Conservation (phyloP, 2,329 filamentous ascomycete genomes). For the Macrophomina pseudophaseolina region DNA sequence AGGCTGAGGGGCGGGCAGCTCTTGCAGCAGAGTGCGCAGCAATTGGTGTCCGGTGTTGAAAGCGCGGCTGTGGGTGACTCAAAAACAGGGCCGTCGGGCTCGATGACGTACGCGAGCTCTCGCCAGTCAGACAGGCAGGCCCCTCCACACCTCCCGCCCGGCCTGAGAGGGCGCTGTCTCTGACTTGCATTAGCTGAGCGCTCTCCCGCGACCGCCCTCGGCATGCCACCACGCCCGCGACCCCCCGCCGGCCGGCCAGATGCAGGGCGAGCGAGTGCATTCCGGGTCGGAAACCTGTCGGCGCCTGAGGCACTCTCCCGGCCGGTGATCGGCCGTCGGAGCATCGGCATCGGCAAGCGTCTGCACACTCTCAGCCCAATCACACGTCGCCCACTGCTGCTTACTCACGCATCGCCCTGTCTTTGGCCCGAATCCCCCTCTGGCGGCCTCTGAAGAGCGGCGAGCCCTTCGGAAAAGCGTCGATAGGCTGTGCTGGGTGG, state of each 20-base stretch:
- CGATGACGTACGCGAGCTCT: conserved; percentile 9
- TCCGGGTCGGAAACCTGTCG: not conserved
- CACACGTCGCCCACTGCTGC: not conserved
- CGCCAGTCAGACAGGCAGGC: too few relatives aligned
- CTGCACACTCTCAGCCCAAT: not conserved
- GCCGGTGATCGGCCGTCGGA: not conserved
- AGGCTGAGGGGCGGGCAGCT: not conserved
- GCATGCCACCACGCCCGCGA: conserved; percentile 7
- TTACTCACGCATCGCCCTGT: conserved; percentile 18
- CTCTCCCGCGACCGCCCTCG: conserved; percentile 7
- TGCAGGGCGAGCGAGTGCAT: not conserved
- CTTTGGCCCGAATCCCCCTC: conserved; percentile 11
- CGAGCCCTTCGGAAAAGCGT: conserved; percentile 17
- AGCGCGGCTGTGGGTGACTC: not conserved
- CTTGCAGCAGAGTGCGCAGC: not conserved
- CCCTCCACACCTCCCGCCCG: too few relatives aligned
- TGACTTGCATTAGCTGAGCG: conserved; percentile 6
- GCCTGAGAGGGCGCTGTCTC: not conserved
- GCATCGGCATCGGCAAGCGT: conserved; percentile 3
- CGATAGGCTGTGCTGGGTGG: conserved; percentile 10
- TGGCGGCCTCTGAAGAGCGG: conserved; percentile 15
- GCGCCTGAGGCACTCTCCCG: not conserved
- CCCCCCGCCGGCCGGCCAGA: not conserved
- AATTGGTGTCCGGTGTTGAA: conserved; percentile 19
- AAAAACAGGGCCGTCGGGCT: conserved; percentile 4